phyloP scores from a whole-genome alignment of 257 asterid species.

The Nicotiana tabacum region DNA sequence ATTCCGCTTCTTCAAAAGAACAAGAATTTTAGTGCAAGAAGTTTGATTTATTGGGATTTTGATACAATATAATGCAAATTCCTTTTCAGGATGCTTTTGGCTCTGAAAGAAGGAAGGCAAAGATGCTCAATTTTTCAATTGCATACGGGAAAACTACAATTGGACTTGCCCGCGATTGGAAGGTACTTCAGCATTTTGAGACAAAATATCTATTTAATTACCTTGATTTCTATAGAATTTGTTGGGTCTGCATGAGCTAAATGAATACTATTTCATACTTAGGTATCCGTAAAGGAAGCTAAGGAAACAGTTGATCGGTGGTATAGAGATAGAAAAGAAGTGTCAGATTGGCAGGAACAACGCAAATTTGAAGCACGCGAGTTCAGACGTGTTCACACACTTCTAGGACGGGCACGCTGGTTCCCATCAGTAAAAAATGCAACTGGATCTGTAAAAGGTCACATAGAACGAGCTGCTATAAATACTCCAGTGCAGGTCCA shows the following conservation, averaged over 20 bases:
- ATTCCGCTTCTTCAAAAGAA: neutral
- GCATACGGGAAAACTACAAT: slow-evolving; percentile 88
- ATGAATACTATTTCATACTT: slow-evolving; percentile 21
- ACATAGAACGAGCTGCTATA: slow-evolving; percentile 96
- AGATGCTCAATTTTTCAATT: slow-evolving; percentile 98
- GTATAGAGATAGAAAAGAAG: slow-evolving; percentile 95
- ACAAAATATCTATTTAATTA: neutral
- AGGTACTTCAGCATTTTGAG: slow-evolving; percentile 36
- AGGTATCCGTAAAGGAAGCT: slow-evolving; percentile 96
- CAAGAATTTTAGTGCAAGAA: slow-evolving; percentile 2
- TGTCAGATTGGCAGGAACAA: slow-evolving; percentile 69
- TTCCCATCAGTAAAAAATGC: slow-evolving; percentile 70
- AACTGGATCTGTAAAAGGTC: slow-evolving; percentile 51
- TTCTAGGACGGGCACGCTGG: slow-evolving; percentile 84
- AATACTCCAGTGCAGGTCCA: slow-evolving; percentile 96
- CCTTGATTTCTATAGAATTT: slow-evolving; percentile 7
- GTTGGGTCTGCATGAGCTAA: slow-evolving; percentile 8
- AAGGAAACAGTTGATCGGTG: slow-evolving; percentile 84
- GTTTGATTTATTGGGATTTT: slow-evolving; percentile 3
- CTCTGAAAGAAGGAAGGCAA: slow-evolving; percentile 96
- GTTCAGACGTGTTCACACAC: slow-evolving; percentile 49
- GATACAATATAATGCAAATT: neutral
- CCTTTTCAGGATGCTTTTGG: slow-evolving; percentile 79
- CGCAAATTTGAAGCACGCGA: slow-evolving; percentile 69
- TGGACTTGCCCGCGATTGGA: slow-evolving; percentile 97